phyloP scores from a whole-genome alignment of 2,329 filamentous ascomycete species.

The Zymoseptoria passerinii region DNA sequence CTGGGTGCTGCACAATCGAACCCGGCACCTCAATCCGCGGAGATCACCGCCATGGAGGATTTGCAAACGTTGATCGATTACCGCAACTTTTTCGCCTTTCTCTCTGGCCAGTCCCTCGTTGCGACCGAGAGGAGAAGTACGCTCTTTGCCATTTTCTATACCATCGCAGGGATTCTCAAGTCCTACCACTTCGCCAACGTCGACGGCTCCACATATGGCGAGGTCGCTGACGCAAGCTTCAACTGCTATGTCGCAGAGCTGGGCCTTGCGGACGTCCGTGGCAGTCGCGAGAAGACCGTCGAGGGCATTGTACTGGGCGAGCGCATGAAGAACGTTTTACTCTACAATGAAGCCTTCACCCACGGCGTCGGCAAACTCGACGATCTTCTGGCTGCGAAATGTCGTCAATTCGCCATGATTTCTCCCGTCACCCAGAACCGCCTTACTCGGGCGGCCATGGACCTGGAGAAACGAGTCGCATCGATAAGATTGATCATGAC shows the following conservation, averaged over 20 bases:
- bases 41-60: constrained; percentile 38
- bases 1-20: constrained; percentile 33
- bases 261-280: constrained; percentile 67
- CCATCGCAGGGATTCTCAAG: constrained; percentile 49
- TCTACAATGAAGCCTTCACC: constrained; percentile 88
- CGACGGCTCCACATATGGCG: constrained; percentile 56
- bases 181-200: constrained; percentile 54
- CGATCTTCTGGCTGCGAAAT: constrained; percentile 60
- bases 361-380: constrained; percentile 82
- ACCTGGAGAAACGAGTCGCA: constrained; percentile 64
- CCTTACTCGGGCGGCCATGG: constrained; percentile 73
- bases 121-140: constrained; percentile 48
- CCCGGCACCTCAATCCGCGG: constrained; percentile 12
- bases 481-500: constrained; percentile 66
- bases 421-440: constrained; percentile 64
- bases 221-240: constrained; percentile 57
- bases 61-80: constrained; percentile 49
- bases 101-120: constrained; percentile 53
- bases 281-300: constrained; percentile 78
- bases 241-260: constrained; percentile 70
- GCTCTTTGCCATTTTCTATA: constrained; percentile 54
- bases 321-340: constrained; percentile 66
- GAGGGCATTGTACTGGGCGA: constrained; percentile 87
- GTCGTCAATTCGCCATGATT: constrained; percentile 62
- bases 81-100: constrained; percentile 56